Base-by-base conservation (phyloP, 345 rosid species). In the Luvunga scandens region DNA sequence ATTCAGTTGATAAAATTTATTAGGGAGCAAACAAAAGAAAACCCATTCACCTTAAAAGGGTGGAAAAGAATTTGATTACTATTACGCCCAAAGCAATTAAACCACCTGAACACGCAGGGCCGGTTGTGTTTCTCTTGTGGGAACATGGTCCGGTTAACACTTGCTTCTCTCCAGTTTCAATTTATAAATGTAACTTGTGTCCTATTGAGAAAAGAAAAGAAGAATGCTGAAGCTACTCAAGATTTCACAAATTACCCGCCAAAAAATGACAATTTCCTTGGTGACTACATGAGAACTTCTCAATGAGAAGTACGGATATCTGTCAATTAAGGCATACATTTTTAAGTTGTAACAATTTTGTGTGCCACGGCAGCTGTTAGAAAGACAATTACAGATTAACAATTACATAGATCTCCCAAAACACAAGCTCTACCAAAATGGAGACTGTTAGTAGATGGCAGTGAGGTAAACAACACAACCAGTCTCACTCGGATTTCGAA, bases 401-500 rank as follows among this genome's bases (percentile, higher is more conserved):
- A 73, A 76, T 53, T 34, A 75, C 48, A 66, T 24, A 42, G 33
- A 24, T 18, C 24, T 59, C 16, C 16, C 9, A 7, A 33, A 74
- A 50, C 6, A 50, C n/a, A 63, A 36, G 24, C 21, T 12, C 27
- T 34, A 74, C 55, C 34, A 57, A 36, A 22, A 69, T 59, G 64
- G 71, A 66, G 75, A 27, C 69, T 72, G 34, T 21, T 4, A 19
- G 56, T 27, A 80, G 77, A 67, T 60, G 36, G 34, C 38, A 33
- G 61, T 42, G 30, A 55, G 69, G 16, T 38, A 27, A 45, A 77
- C 70, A 77, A 48, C n/a, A 68, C 66, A 72, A 64, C n/a, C 65
- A 65, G 67, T 62, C 85, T 81, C 73, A 81, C 81, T 84, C 62
- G 3, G 65, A 69, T 71, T 81, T 57, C 7, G 75, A 39, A 62